Evolutionary conservation across 768 basidiomycete species (phyloP), one percentile per base, ranked within the genome.

Genomic region (Pulveroboletus sp.): DNA sequence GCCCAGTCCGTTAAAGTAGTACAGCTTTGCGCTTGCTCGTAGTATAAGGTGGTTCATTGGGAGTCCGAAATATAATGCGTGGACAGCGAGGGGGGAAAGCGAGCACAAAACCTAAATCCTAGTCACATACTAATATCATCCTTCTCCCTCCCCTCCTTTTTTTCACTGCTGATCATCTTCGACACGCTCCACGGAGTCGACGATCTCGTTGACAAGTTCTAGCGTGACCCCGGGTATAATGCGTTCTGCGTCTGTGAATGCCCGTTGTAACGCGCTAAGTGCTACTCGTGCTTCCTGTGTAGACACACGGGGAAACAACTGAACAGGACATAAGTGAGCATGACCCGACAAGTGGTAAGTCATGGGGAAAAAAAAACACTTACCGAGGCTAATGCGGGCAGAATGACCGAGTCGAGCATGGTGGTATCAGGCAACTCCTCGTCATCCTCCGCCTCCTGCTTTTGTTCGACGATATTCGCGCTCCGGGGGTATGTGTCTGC

Each of bases 301-400:
- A 0, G 90, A 85, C 21, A 98, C 89, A 38, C 95, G 82, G 52
- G 90, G 90, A 68, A 93, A 91, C 30, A 99, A 74, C 94, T 97
- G 59, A 18, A 42, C 2, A 43, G 14, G 3, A 11, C 2, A 36
- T 50, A n/a, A 54, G 57, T 41, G 43, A 54, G 49, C 36, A 47
- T 27, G 46, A 38, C 32, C 21, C 26, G n/a, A 37, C 35, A 50
- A 28, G 21, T 14, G 38, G 48, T 46, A 26, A 26, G 6, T 35
- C 47, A 31, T 43, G n/a, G 11, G 46, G 21, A 3, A 21, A 21
- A 6, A 43, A 18, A 43, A 18, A 1, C 4, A 73, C 86, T 68
- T 58, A 97, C 95, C 54, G 91, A 94, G 39, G 93, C 90, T 59
- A 98, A 85, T n/a, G 93, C 93, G 21, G 96, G 96, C 27, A 97